These are phyloP conservation scores for Pichia sp. DNA, from an alignment of 1,139 yeast genomes.

Conservation along the genomic window DNA sequence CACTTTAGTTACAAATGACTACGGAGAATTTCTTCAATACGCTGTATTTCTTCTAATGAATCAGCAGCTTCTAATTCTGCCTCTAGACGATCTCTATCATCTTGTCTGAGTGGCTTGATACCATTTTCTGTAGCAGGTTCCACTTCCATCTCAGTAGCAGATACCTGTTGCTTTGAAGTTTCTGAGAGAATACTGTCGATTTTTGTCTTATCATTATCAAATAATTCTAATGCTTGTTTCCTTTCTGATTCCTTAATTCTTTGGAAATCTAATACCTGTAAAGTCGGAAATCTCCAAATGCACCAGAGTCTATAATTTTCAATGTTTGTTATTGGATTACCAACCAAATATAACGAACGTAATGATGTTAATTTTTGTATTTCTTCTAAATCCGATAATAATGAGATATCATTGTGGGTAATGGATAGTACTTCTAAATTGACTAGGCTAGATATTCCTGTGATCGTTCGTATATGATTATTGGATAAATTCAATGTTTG, in stretches of 20 bases:
- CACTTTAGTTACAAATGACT: conserved; percentile 19
- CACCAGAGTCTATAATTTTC: conserved; percentile 58
- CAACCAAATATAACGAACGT: conserved; percentile 49
- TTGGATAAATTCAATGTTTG: conserved; percentile 54
- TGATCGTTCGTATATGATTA: conserved; percentile 45
- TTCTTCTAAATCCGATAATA: conserved; percentile 40
- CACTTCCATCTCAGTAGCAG: neutral
- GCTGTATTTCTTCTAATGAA: conserved; percentile 70
- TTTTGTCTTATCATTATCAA: conserved; percentile 39
- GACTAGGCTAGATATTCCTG: conserved; percentile 12
- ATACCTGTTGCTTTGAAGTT: neutral
- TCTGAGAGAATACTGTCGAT: conserved; percentile 12
- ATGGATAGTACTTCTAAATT: conserved; percentile 50
- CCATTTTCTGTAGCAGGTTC: neutral
- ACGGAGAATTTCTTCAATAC: conserved; percentile 53
- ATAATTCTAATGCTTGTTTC: conserved; percentile 39
- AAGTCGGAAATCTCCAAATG: conserved; percentile 60
- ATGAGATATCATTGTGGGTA: conserved; percentile 48
- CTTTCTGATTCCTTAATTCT: conserved; percentile 61
- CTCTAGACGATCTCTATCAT: conserved; percentile 52
- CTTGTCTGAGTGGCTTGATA: conserved; percentile 44
- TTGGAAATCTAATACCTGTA: conserved; percentile 65
- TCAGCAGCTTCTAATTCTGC: conserved; percentile 58
- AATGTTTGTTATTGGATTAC: conserved; percentile 59
- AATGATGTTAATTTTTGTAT: conserved; percentile 40